Base-by-base conservation (phyloP, 331 rosid genomes). In the Rhamnella rubrinervis region DNA sequence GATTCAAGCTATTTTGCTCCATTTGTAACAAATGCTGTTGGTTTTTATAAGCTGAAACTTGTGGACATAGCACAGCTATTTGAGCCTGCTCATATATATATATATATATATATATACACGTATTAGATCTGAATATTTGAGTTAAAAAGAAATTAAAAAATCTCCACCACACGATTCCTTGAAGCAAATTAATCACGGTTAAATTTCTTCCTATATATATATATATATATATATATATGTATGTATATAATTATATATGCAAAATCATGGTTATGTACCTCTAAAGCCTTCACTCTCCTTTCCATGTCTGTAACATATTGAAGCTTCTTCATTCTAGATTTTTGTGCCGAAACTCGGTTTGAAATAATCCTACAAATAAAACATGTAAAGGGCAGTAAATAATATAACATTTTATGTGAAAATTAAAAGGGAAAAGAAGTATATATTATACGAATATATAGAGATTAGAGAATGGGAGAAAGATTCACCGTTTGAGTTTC, bases 341-440 rank as follows among this genome's bases (percentile, higher is more conserved):
- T 79, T 55, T 70, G 81, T 0, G 87, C 88, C 0, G 90, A 83
- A 37, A 63, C 65, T 14, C 90, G 82, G 53, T 88, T 85, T 14
- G 85, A 79, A 37, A 77, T 56, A n/a, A 71, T 66, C 71, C 90
- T 84, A 25, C 38, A 53, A 49, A 64, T 1, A 68, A 8, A 39
- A 61, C n/a, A 39, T 16, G 51, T 23, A 15, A 31, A 31, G 35
- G 35, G 35, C 35, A 31, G 35, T 31, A 31, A 31, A 31, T 4
- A 31, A 31, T 2, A 31, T 31, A 31, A 31, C 35, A 31, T 31
- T 31, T 31, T 31, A 31, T 6, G 19, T 21, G 5, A 37, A 40
- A 40, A 40, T 7, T 8, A 11, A 40, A 11, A 40, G 13, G 8
- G 8, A 11, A 40, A 40, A 40, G 8, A 8, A 0, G 3, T 11